Evolutionary conservation across 345 rosid genomes (phyloP).

Genomic region (Aquilaria sinensis): DNA sequence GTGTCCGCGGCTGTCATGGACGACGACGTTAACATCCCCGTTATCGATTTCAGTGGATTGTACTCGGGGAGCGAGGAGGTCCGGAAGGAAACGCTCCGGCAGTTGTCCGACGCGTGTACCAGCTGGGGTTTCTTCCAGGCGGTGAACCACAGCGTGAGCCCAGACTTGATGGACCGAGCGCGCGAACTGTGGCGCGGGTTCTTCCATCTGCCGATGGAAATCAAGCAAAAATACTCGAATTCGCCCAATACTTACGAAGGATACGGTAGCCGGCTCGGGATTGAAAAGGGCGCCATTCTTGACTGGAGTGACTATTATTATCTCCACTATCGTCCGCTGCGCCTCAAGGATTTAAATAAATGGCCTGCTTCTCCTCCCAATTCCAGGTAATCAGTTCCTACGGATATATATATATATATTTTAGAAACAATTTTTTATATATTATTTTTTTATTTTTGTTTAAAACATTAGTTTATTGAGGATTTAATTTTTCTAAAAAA

Average conservation of each 20-base stretch:
- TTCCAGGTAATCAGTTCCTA: slow-evolving; percentile 45
- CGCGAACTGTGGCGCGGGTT: slow-evolving; percentile 70
- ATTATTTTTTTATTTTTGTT: not conserved
- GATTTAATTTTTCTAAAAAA: too few species aligned
- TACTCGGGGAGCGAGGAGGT: slow-evolving; percentile 18
- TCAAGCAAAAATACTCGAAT: slow-evolving; percentile 60
- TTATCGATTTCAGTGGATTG: slow-evolving; percentile 58
- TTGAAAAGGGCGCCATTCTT: slow-evolving; percentile 79
- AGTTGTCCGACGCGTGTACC: slow-evolving; percentile 51
- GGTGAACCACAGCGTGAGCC: slow-evolving; percentile 71
- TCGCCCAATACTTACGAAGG: slow-evolving; percentile 87
- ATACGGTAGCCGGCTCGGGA: slow-evolving; percentile 81
- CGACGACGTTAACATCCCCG: slow-evolving; percentile 49
- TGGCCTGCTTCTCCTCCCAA: slow-evolving; percentile 71
- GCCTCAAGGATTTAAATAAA: slow-evolving; percentile 52
- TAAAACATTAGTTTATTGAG: slow-evolving; percentile 1
- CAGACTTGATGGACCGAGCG: slow-evolving; percentile 53
- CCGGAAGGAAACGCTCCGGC: slow-evolving; percentile 13
- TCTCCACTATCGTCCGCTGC: slow-evolving; percentile 63
- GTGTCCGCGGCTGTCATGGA: not conserved
- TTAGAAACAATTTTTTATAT: not conserved
- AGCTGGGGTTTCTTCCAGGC: slow-evolving; percentile 96
- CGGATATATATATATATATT: not conserved
- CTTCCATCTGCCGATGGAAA: slow-evolving; percentile 64
- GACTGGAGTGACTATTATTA: slow-evolving; percentile 95